Conservation (phyloP, 2,329 filamentous ascomycete species). For the Chalaropsis thielavioides region DNA sequence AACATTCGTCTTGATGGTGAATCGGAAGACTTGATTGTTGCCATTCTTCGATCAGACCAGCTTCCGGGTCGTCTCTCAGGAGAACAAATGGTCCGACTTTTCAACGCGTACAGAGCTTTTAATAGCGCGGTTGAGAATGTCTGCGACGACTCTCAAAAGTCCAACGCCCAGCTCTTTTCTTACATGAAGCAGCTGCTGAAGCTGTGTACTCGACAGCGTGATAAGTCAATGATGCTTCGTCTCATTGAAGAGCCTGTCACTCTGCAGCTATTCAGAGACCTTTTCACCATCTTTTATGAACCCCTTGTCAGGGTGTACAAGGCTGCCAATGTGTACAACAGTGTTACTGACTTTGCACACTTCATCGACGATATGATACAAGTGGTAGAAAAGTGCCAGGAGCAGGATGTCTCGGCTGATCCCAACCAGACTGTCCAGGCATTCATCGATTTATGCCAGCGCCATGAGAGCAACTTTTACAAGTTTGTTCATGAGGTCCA, state of each 20-base stretch:
- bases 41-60: conserved; percentile 61
- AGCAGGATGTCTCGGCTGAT: conserved; percentile 77
- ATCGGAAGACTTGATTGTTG: conserved; percentile 65
- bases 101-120: conserved; percentile 93
- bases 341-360: conserved; percentile 85
- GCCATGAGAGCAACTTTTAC: conserved; percentile 95
- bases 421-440: conserved; percentile 96
- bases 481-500: conserved; percentile 98
- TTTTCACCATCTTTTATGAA: conserved; percentile 98
- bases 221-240: conserved; percentile 93
- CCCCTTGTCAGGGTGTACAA: conserved; percentile 95
- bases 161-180: conserved; percentile 83
- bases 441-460: conserved; percentile 90
- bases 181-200: conserved; percentile 91
- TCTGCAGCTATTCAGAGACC: conserved; percentile 82
- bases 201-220: conserved; percentile 74
- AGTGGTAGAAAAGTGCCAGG: conserved; percentile 51
- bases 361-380: conserved; percentile 89
- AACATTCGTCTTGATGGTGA: conserved; percentile 59
- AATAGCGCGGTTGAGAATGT: conserved; percentile 85
- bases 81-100: conserved; percentile 68
- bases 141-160: conserved; percentile 69
- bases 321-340: conserved; percentile 94
- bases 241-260: conserved; percentile 97
- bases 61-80: conserved; percentile 55